These are phyloP conservation scores for Ustilago esculenta DNA, from an alignment of 1,284 basidiomycete species.

Conservation along the genomic window DNA sequence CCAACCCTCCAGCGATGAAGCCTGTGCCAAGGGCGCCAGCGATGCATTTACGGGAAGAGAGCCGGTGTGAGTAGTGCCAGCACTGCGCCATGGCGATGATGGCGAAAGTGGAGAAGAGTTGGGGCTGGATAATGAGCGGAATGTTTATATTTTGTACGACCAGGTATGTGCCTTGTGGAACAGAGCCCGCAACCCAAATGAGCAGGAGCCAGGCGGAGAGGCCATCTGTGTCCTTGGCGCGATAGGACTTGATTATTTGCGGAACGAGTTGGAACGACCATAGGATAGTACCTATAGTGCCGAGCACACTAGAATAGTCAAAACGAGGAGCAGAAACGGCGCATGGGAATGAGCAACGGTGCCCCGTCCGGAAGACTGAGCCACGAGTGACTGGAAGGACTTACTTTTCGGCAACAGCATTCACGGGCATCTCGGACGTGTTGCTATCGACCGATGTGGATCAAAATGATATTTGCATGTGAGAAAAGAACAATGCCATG, in stretches of 20 bases:
- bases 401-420: conserved; percentile 40
- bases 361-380: too few species aligned
- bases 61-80: conserved; percentile 72
- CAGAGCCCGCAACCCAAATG: conserved; percentile 75
- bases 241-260: conserved; percentile 76
- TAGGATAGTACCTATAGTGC: conserved; percentile 71
- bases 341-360: not conserved
- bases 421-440: conserved; percentile 19
- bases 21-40: conserved; percentile 68
- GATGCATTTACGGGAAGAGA: conserved; percentile 68
- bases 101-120: conserved; percentile 75
- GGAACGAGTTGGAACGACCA: conserved; percentile 79
- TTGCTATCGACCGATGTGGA: too few species aligned
- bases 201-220: conserved; percentile 78
- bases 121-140: conserved; percentile 78
- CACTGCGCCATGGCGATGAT: conserved; percentile 73
- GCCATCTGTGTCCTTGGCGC: conserved; percentile 77
- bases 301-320: conserved; percentile 17
- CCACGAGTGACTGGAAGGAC: not conserved
- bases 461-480: too few species aligned
- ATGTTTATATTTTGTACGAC: conserved; percentile 77
- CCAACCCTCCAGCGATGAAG: conserved; percentile 72
- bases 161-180: conserved; percentile 77
- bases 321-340: not conserved
- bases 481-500: too few species aligned